Percentiles rank a stretch among this genome's conserved stretches.
Evolutionary conservation across 1,284 basidiomycete species (phyloP).

Genomic region (Vanrija pseudolonga): DNA sequence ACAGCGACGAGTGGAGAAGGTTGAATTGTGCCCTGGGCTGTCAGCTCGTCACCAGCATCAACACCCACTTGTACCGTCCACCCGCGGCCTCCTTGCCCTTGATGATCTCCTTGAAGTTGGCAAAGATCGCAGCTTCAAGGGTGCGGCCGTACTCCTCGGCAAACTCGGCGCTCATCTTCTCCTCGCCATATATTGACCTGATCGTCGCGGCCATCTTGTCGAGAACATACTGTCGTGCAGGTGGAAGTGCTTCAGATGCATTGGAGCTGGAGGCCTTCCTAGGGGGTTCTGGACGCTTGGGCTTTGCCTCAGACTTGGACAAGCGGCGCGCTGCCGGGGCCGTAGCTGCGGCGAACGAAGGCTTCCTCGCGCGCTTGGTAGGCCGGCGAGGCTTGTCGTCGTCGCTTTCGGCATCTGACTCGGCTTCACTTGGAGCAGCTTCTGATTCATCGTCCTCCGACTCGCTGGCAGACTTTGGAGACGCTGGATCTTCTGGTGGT

Average conservation of each 20-base stretch:
- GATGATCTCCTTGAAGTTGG: constrained; percentile 31
- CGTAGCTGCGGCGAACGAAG: constrained; percentile 2
- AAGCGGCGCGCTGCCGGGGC: not conserved
- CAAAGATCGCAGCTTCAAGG: constrained; percentile 33
- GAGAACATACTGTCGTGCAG: constrained; percentile 34
- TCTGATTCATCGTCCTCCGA: constrained; percentile 2
- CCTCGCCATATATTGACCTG: constrained; percentile 24
- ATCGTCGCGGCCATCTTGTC: constrained; percentile 28
- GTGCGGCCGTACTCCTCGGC: constrained; percentile 22
- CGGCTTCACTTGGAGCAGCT: constrained; percentile 3
- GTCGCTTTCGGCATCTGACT: not conserved
- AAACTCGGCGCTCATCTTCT: constrained; percentile 15
- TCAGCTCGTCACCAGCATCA: not conserved
- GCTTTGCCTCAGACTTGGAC: constrained; percentile 1
- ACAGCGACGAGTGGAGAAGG: constrained; percentile 31
- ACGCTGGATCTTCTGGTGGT: not conserved
- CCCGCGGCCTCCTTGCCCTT: constrained; percentile 38
- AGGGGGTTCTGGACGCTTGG: not conserved
- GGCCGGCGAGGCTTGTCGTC: not conserved
- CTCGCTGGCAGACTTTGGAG: not conserved
- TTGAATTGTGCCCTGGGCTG: constrained; percentile 40
- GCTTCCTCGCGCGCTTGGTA: constrained; percentile 3
- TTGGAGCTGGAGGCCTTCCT: not conserved
- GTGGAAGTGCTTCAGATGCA: constrained; percentile 17
- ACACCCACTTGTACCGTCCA: constrained; percentile 41